Conservation (phyloP, 257 asterid species). For the Nicotiana obtusifolia region DNA sequence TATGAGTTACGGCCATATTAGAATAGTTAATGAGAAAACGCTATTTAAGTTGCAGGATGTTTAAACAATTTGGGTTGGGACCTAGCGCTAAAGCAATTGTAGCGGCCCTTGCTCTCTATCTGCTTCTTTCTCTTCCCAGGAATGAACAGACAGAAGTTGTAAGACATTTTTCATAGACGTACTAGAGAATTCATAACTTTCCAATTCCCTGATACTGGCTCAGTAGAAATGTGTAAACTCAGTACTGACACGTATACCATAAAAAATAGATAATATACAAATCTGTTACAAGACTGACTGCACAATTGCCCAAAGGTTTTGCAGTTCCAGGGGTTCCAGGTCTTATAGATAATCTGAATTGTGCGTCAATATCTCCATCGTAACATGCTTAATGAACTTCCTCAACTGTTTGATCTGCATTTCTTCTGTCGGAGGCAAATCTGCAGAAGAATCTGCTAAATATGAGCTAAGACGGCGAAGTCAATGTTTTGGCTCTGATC, state of each 20-base stretch:
- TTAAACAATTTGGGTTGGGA: too few relatives aligned
- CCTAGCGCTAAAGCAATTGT: too few relatives aligned
- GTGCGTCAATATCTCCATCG: background rate
- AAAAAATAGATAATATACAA: background rate
- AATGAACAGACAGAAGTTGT: background rate
- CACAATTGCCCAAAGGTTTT: background rate
- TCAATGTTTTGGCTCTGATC: background rate
- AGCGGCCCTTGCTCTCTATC: too few relatives aligned
- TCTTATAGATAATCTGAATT: background rate
- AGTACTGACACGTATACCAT: background rate
- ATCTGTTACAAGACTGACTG: background rate
- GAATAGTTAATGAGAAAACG: too few relatives aligned
- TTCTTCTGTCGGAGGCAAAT: background rate
- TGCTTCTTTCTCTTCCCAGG: too few relatives aligned
- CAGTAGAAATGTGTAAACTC: background rate
- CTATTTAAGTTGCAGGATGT: too few relatives aligned
- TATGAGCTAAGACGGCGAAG: background rate
- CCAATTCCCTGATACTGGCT: background rate
- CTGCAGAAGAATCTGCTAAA: background rate
- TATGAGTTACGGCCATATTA: too few relatives aligned
- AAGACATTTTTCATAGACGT: background rate
- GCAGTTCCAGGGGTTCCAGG: background rate
- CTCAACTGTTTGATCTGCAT: background rate
- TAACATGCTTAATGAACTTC: background rate
- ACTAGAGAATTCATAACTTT: background rate